Base-by-base conservation (phyloP, 148 eudicot genomes). In the Drosera capensis region DNA sequence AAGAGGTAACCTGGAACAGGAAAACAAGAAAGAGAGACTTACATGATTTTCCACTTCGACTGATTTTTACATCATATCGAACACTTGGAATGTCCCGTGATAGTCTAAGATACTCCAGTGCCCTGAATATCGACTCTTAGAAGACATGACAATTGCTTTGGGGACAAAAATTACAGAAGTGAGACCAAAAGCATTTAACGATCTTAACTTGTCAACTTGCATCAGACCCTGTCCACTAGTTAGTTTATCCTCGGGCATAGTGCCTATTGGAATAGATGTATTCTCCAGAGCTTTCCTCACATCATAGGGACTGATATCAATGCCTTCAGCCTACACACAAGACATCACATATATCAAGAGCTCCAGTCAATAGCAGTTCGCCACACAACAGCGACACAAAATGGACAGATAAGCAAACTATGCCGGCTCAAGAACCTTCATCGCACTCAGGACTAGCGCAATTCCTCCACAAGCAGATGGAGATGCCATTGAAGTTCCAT, bases 401-500 rank as follows among this genome's bases (percentile, higher is more conserved):
- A 39, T 37, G 23, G n/a, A 61, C 38, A 40, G 30, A 51, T 21
- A 11, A 49, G 49, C 28, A 51, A 38, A 69, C 30, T 48, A 45
- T 22, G 47, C n/a, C 38, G n/a, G 5, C n/a, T 34, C 38, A 34
- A 45, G 43, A 36, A 90, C 97, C 97, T 90, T 90, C 95, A 90
- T 84, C 45, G 87, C 95, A 57, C 97, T 84, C 46, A 90, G 47
- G 21, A 90, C 68, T 65, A 90, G 65, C 45, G 97, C 97, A 56
- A 74, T 67, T 58, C 95, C 97, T 14, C 97, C 95, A 61, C 93
- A 84, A 57, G 97, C 97, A 65, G 79, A 84, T 29, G 97, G 97
- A 59, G 97, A 90, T 47, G 97, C 71, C 97, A 90, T 90, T 46
- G 97, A 90, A 49, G 97, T 90, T 62, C 97, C 97, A 68, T 90